Evolutionary conservation across 2,329 filamentous ascomycete species (phyloP).

Genomic region (Rutstroemia sp.): DNA sequence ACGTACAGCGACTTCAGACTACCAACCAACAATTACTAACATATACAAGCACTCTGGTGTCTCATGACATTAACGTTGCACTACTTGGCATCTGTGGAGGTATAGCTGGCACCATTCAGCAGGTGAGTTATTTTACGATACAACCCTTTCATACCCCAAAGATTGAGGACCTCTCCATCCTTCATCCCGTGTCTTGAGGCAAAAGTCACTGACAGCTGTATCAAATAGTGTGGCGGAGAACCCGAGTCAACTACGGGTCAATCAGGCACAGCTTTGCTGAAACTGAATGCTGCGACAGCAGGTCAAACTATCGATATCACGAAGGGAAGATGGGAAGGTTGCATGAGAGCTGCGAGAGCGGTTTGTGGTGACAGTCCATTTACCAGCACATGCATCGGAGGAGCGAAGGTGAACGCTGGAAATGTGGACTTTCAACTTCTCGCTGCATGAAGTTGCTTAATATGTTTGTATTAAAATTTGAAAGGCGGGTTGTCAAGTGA

Average conservation of each 20-base stretch:
- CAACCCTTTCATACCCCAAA: neutral
- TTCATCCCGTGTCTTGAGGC: neutral
- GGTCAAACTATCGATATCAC: slow-evolving; percentile 45
- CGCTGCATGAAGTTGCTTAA: neutral
- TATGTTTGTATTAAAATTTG: too few relatives aligned
- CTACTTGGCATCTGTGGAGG: slow-evolving; percentile 42
- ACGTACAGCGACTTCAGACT: slow-evolving; percentile 4
- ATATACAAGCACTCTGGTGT: slow-evolving; percentile 12
- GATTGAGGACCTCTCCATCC: too few relatives aligned
- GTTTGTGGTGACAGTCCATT: slow-evolving; percentile 19
- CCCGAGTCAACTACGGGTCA: slow-evolving; percentile 38
- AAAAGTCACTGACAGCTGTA: neutral
- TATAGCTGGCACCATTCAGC: slow-evolving; percentile 37
- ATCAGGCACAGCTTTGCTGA: slow-evolving; percentile 42
- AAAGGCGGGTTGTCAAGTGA: neutral
- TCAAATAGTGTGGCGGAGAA: slow-evolving; percentile 36
- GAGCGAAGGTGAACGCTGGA: slow-evolving; percentile 15
- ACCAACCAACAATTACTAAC: neutral
- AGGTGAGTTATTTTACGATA: neutral
- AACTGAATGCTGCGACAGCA: slow-evolving; percentile 33
- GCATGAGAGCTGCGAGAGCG: slow-evolving; percentile 41
- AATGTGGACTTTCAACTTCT: slow-evolving; percentile 17
- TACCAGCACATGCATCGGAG: slow-evolving; percentile 22
- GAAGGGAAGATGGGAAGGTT: slow-evolving; percentile 46
- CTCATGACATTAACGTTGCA: slow-evolving; percentile 42